phyloP scores from a whole-genome alignment of 2,329 filamentous ascomycete genomes.

The Colletotrichum theobromicola region DNA sequence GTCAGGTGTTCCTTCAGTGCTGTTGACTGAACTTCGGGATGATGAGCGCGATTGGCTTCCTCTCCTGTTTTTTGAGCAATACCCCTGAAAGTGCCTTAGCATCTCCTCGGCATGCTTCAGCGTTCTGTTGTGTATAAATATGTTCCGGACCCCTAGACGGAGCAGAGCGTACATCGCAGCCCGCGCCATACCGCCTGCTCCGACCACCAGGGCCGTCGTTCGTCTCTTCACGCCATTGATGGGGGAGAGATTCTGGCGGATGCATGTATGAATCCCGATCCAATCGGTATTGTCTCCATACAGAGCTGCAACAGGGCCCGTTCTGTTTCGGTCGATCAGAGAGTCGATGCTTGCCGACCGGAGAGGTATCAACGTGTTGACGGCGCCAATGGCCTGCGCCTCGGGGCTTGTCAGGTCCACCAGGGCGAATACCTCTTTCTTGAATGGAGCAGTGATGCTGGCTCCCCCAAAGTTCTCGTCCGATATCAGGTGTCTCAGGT shows the following conservation, averaged over 20 bases:
- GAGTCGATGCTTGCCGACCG: slow-evolving; percentile 62
- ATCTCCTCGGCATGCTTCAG: slow-evolving; percentile 67
- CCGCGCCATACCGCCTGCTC: slow-evolving; percentile 77
- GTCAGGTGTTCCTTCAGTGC: not conserved
- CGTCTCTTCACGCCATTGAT: slow-evolving; percentile 66
- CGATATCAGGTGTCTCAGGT: slow-evolving; percentile 66
- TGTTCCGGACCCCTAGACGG: slow-evolving; percentile 76
- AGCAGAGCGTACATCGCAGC: slow-evolving; percentile 80
- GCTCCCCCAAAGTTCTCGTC: slow-evolving; percentile 74
- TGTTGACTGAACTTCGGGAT: not conserved
- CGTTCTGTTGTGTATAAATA: slow-evolving; percentile 77
- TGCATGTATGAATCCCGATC: slow-evolving; percentile 77
- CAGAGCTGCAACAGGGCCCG: slow-evolving; percentile 70
- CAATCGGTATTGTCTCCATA: slow-evolving; percentile 85
- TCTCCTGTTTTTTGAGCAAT: slow-evolving; percentile 43
- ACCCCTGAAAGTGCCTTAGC: slow-evolving; percentile 68
- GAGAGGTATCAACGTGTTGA: slow-evolving; percentile 78
- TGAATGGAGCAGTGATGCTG: slow-evolving; percentile 75
- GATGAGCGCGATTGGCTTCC: slow-evolving; percentile 34
- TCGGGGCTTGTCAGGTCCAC: slow-evolving; percentile 74
- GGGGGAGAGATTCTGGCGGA: slow-evolving; percentile 74
- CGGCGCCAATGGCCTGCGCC: slow-evolving; percentile 75
- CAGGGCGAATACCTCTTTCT: slow-evolving; percentile 72
- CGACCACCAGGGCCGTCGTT: slow-evolving; percentile 64
- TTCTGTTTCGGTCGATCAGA: slow-evolving; percentile 59